Conservation (phyloP, 129 eudicot genomes). For the Pulicaria dysenterica region DNA sequence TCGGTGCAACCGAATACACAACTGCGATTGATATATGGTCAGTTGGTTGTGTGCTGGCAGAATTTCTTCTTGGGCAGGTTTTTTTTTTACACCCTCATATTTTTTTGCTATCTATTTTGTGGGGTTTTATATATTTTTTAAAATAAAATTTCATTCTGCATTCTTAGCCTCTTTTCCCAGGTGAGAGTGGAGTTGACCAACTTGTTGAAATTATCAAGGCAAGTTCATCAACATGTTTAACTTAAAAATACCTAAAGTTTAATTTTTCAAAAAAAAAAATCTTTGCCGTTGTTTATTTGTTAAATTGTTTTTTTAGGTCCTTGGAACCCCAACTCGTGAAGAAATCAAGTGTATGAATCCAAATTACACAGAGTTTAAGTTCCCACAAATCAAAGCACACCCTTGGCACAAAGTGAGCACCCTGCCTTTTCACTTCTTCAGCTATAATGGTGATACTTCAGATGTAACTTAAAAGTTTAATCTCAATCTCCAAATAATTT, state of each 20-base stretch:
- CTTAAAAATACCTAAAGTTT: neutral
- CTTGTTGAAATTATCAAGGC: constrained; percentile 77
- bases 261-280: neutral
- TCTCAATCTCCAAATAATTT: constrained; percentile 7
- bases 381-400: constrained; percentile 65
- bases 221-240: neutral
- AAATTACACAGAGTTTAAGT: constrained; percentile 69
- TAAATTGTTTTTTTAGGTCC: constrained; percentile 43
- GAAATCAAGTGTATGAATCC: constrained; percentile 79
- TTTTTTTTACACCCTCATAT: constrained; percentile 13
- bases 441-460: constrained; percentile 8
- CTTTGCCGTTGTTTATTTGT: neutral
- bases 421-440: neutral
- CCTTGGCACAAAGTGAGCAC: constrained; percentile 72
- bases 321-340: constrained; percentile 80
- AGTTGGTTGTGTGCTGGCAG: constrained; percentile 78
- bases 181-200: constrained; percentile 83
- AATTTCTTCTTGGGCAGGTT: constrained; percentile 79
- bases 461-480: neutral
- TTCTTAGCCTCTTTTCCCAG: constrained; percentile 68
- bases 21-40: constrained; percentile 79
- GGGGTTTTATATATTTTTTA: constrained; percentile 4
- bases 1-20: constrained; percentile 78
- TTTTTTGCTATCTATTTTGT: neutral
- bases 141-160: constrained; percentile 7